Evolutionary conservation across 2,329 filamentous ascomycete genomes (phyloP).

Genomic region (Plenodomus lindquistii): DNA sequence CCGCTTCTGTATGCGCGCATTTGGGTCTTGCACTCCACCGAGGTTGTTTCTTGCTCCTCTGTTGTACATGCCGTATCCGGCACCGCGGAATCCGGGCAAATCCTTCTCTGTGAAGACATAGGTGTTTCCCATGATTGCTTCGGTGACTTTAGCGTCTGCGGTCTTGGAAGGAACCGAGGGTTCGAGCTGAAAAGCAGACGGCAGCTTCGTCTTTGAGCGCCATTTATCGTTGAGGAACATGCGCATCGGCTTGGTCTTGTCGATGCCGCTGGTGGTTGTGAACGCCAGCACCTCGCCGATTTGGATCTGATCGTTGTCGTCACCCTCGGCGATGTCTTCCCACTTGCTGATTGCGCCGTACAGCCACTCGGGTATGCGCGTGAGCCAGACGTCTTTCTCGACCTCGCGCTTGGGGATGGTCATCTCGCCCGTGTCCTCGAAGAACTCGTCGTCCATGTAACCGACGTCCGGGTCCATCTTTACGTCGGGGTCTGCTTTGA

Average conservation of each 20-base stretch:
- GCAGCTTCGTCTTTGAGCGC: conserved; percentile 72
- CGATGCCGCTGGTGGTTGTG: conserved; percentile 30
- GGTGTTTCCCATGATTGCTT: conserved; percentile 73
- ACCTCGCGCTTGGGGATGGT: conserved; percentile 33
- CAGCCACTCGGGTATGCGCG: conserved; percentile 46
- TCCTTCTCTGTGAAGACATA: conserved; percentile 95
- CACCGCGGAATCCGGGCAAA: conserved; percentile 70
- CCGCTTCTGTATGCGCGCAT: conserved; percentile 39
- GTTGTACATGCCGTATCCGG: conserved; percentile 30
- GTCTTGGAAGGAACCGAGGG: conserved; percentile 41
- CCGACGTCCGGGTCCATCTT: conserved; percentile 40
- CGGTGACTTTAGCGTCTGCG: conserved; percentile 45
- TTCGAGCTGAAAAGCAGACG: conserved; percentile 84
- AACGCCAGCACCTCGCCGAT: conserved; percentile 43
- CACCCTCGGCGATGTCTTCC: conserved; percentile 39
- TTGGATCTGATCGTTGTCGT: conserved; percentile 44
- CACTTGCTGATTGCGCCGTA: conserved; percentile 44
- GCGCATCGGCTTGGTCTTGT: conserved; percentile 58
- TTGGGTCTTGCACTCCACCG: conserved; percentile 35
- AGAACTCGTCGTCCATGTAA: conserved; percentile 48
- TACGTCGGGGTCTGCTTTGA: conserved; percentile 46
- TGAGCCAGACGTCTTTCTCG: conserved; percentile 41
- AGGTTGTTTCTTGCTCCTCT: conserved; percentile 23
- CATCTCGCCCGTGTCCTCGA: conserved; percentile 51
- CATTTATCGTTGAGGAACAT: conserved; percentile 68